These are phyloP conservation scores for Geotrichum reessii DNA, from an alignment of 1,139 yeast genomes.

Conservation along the genomic window DNA sequence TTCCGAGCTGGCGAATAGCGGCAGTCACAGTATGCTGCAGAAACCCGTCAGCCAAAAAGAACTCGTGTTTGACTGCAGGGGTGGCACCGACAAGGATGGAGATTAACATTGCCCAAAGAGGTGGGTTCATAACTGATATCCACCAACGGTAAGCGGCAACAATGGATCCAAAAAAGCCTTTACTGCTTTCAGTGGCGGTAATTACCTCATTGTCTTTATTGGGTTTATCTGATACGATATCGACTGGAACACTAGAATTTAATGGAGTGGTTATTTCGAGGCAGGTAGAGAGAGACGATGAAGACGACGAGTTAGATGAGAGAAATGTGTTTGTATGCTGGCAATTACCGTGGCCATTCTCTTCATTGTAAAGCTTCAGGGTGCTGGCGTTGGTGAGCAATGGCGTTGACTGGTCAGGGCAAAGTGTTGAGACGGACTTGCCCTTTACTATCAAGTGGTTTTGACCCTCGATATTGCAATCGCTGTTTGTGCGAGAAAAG, in stretches of 20 bases:
- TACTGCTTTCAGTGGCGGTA: not conserved
- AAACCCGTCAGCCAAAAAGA: constrained; percentile 61
- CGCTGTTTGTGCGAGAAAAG: constrained; percentile 3
- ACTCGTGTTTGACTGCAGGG: constrained; percentile 57
- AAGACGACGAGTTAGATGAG: constrained; percentile 2
- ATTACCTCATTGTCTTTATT: not conserved
- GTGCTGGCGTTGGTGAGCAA: constrained; percentile 2
- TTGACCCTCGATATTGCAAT: constrained; percentile 1
- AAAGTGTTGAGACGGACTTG: constrained; percentile 2
- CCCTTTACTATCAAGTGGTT: not conserved
- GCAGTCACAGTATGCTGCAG: constrained; percentile 70
- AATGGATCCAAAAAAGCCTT: not conserved
- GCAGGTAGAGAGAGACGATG: constrained; percentile 11
- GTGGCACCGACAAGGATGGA: constrained; percentile 81
- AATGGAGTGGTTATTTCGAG: constrained; percentile 1
- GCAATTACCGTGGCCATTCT: not conserved
- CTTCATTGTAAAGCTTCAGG: constrained; percentile 1
- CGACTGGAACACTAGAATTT: not conserved
- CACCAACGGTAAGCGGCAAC: constrained; percentile 24
- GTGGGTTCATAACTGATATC: constrained; percentile 77
- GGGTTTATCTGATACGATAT: not conserved
- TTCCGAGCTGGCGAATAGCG: constrained; percentile 73
- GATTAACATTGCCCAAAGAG: constrained; percentile 83
- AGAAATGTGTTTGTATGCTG: not conserved
- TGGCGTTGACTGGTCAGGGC: constrained; percentile 1